Evolutionary conservation across 176 grass and related monocot species (phyloP).

Genomic region (Phyllostachys edulis): DNA sequence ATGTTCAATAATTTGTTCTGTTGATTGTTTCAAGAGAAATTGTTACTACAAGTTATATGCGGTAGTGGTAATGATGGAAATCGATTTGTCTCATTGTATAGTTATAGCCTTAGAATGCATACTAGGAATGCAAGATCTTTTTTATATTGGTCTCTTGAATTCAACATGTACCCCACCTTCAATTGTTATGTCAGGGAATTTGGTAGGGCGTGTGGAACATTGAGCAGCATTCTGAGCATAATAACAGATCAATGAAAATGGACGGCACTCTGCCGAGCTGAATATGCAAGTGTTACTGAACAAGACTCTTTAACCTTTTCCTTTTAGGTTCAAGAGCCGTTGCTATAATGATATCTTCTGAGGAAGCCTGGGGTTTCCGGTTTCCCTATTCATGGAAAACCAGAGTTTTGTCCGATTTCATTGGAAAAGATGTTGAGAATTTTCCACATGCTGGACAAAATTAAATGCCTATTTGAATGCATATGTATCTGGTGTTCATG

Average conservation of each 20-base stretch:
- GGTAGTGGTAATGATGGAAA: neutral
- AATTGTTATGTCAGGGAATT: neutral
- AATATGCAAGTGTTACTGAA: neutral
- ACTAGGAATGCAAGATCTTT: neutral
- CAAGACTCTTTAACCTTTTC: neutral
- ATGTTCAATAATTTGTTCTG: neutral
- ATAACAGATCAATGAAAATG: neutral
- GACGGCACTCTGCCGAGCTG: neutral
- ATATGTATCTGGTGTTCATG: neutral
- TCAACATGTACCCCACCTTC: neutral
- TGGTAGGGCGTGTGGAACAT: neutral
- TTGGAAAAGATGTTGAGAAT: neutral
- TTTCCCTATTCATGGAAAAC: neutral
- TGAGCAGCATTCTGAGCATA: neutral
- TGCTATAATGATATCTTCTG: neutral
- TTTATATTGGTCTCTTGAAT: conserved; percentile 2
- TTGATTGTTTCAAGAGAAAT: conserved; percentile 6
- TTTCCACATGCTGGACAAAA: neutral
- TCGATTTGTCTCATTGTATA: neutral
- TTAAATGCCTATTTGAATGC: neutral
- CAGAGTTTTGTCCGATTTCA: neutral
- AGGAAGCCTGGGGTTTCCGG: neutral
- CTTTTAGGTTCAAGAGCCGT: neutral
- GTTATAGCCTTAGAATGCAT: neutral
- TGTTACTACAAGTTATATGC: neutral